Conservation (phyloP, 2,329 filamentous ascomycete species). For the Sphaerostilbella broomeana region DNA sequence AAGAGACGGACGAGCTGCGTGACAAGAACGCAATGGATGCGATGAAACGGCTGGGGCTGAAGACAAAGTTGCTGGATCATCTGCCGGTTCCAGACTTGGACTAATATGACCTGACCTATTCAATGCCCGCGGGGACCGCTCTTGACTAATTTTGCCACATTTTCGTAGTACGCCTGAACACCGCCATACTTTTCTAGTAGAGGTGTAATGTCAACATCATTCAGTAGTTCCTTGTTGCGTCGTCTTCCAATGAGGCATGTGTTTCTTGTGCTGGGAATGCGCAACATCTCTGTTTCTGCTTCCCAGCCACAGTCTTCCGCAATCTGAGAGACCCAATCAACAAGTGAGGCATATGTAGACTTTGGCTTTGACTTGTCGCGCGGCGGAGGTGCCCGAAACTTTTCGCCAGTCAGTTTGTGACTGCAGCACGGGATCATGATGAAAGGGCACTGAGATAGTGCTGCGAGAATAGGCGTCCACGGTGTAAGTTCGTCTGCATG, state of each 20-base stretch:
- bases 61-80: slow-evolving; percentile 68
- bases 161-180: slow-evolving; percentile 52
- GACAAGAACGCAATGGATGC: slow-evolving; percentile 60
- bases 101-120: slow-evolving; percentile 6
- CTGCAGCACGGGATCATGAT: slow-evolving; percentile 95
- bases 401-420: slow-evolving; percentile 71
- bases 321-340: slow-evolving; percentile 67
- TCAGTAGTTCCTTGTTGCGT: slow-evolving; percentile 10
- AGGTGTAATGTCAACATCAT: slow-evolving; percentile 33
- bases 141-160: slow-evolving; percentile 56
- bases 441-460: slow-evolving; percentile 70
- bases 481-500: slow-evolving; percentile 94
- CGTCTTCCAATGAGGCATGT: slow-evolving; percentile 67
- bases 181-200: slow-evolving; percentile 48
- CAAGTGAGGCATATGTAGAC: slow-evolving; percentile 78
- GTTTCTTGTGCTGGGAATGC: slow-evolving; percentile 90
- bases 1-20: slow-evolving; percentile 58
- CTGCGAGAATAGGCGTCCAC: slow-evolving; percentile 88
- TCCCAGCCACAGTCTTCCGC: slow-evolving; percentile 66
- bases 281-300: slow-evolving; percentile 75
- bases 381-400: slow-evolving; percentile 60
- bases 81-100: slow-evolving; percentile 66
- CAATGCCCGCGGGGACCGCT: slow-evolving; percentile 34
- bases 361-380: slow-evolving; percentile 42
- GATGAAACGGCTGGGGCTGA: slow-evolving; percentile 57